A percentile compares a stretch with the other conserved stretches of the same genome.
Conservation (phyloP, 2,329 filamentous ascomycete genomes). For the Alternaria arborescens region DNA sequence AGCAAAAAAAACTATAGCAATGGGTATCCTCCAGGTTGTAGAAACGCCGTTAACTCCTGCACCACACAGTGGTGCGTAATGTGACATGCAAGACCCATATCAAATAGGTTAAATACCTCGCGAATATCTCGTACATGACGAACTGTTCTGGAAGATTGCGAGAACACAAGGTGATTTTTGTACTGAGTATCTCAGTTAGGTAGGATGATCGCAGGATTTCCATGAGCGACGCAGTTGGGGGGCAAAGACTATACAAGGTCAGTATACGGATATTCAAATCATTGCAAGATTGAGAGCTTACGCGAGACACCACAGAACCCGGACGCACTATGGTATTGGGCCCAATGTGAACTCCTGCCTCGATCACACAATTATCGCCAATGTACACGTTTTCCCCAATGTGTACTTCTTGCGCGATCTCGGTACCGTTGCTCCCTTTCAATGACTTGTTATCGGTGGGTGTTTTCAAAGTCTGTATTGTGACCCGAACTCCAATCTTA, state of each 20-base stretch:
- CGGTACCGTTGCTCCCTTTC: conserved; percentile 76
- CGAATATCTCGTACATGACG: background rate
- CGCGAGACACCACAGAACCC: conserved; percentile 64
- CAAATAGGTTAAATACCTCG: background rate
- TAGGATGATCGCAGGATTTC: conserved; percentile 55
- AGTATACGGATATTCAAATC: conserved; percentile 12
- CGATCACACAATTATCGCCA: conserved; percentile 68
- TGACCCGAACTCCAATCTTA: conserved; percentile 79
- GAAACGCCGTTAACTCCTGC: conserved; percentile 22
- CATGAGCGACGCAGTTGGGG: conserved; percentile 56
- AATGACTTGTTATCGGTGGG: conserved; percentile 76
- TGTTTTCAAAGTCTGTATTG: conserved; percentile 78
- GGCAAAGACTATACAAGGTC: conserved; percentile 54
- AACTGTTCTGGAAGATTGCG: background rate
- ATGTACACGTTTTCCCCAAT: conserved; percentile 79
- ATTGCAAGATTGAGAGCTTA: conserved; percentile 46
- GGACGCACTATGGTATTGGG: conserved; percentile 63
- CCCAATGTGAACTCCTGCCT: conserved; percentile 64
- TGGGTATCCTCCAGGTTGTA: conserved; percentile 29
- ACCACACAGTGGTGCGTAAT: conserved; percentile 19
- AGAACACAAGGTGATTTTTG: conserved; percentile 3
- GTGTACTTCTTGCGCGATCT: conserved; percentile 73
- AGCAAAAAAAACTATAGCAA: conserved; percentile 13
- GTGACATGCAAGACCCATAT: conserved; percentile 11
- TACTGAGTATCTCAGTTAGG: conserved; percentile 28